phyloP scores from a whole-genome alignment of 23 red algal species.

The Gracilariopsis chorda region DNA sequence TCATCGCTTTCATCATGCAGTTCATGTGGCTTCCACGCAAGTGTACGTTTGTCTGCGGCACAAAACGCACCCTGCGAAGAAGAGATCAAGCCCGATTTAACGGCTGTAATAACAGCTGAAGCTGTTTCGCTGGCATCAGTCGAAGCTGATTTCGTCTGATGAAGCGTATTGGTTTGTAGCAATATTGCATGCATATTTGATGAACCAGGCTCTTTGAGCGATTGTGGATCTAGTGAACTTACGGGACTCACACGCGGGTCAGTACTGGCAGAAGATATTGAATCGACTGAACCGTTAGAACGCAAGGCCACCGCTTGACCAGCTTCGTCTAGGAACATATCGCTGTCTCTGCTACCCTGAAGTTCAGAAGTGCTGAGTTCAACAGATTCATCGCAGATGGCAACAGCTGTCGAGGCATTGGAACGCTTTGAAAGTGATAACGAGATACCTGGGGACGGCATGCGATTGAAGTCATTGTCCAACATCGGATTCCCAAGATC shows the following conservation, averaged over 20 bases:
- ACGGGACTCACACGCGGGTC: slow-evolving; percentile 23
- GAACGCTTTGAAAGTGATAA: slow-evolving; percentile 24
- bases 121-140: not conserved
- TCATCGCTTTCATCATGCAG: not conserved
- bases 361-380: slow-evolving; percentile 4
- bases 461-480: not conserved
- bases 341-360: not conserved
- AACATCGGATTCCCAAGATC: not conserved
- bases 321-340: not conserved
- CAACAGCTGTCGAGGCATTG: slow-evolving; percentile 28
- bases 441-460: not conserved
- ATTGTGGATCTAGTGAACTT: slow-evolving; percentile 12
- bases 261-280: not conserved
- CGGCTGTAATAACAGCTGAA: not conserved
- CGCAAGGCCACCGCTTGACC: not conserved
- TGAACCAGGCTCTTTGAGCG: not conserved
- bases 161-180: not conserved
- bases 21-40: not conserved
- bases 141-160: not conserved
- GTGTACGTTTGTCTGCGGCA: not conserved
- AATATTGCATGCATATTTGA: not conserved
- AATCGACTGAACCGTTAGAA: not conserved
- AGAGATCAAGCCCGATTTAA: not conserved
- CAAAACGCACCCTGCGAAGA: not conserved
- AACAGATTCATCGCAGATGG: slow-evolving; percentile 29